Base-by-base conservation (phyloP, 352 stramenopile genomes). In the Pythium myriotylum region DNA sequence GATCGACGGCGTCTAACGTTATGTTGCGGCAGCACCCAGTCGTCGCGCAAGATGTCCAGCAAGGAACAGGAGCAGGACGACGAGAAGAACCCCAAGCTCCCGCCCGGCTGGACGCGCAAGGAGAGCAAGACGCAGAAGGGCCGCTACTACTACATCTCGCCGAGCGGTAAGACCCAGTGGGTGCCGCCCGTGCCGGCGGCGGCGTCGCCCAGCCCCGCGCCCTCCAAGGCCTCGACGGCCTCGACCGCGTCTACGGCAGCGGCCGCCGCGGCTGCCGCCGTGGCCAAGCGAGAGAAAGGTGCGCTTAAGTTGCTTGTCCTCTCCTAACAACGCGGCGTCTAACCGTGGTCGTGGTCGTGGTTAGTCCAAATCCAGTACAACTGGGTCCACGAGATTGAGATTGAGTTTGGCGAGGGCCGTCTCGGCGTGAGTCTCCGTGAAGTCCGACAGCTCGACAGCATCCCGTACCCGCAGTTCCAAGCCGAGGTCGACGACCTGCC, bases 121-220 rank as follows among this genome's bases (percentile, higher is more conserved):
- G 86, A 95, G 65, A 93, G 82, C 70, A 95, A 93, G 68, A 89
- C 84, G 14, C 86, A 93, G 65, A 90, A 91, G 61, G 86, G 86
- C 14, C 72, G 81, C 2, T 95, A 89, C 59, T 95, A 95, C 62
- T 95, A 90, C 68, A 91, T 95, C 46, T 90, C 79, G 1, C 86
- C 86, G 13, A 67, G 72, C 10, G 86, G 86, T 51, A 91, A 95
- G 68, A 93, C 84, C 26, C 86, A 95, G 63, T 95, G 86, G 86
- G 79, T 84, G 29, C 81, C 82, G 26, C 85, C 55, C 23, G 45
- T 29, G n/a, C 23, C 48, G 17, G 29, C 42, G 1, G 23, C 48
- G 3, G 16, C 41, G 27, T 54, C 50, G 20, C 45, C 8, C 37
- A 42, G 13, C 45, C 48, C 43, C 48, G 56, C 49, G 45, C 42